Conservation (phyloP, 2,329 filamentous ascomycete species). For the Trichophyton schoenleinii region DNA sequence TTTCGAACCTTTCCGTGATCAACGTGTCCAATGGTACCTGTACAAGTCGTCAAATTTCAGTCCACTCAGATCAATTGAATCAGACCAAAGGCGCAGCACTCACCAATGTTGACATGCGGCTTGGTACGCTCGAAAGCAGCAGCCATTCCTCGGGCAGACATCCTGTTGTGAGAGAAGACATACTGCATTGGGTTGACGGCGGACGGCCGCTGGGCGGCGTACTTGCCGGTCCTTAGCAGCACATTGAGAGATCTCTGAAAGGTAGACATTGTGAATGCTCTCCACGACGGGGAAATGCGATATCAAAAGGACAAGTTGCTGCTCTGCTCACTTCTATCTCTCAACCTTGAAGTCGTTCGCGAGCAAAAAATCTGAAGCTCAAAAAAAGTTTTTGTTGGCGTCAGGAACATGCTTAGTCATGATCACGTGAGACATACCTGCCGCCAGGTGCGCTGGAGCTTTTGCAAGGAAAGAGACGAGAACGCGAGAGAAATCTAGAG, state of each 20-base stretch:
- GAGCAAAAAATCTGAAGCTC: neutral
- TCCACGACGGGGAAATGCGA: neutral
- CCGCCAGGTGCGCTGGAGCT: no score
- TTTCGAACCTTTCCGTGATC: constrained; percentile 88
- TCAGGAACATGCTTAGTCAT: constrained; percentile 23
- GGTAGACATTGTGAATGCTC: constrained; percentile 56
- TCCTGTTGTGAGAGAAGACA: constrained; percentile 35
- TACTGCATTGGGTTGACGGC: constrained; percentile 62
- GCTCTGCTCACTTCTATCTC: neutral
- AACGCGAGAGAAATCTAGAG: no score
- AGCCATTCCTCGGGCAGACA: constrained; percentile 44
- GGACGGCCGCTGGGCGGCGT: constrained; percentile 56
- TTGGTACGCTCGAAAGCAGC: constrained; percentile 72
- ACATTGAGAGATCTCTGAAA: constrained; percentile 66
- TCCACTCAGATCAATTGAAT: neutral
- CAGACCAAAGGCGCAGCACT: constrained; percentile 15
- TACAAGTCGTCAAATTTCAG: neutral
- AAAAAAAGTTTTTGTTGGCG: constrained; percentile 18
- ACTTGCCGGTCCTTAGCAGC: constrained; percentile 69
- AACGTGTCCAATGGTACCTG: constrained; percentile 95
- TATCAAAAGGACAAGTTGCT: neutral
- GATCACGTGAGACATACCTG: neutral
- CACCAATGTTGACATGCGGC: constrained; percentile 97
- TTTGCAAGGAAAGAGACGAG: no score
- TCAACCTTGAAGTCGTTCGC: neutral